Conservation (phyloP, 768 basidiomycete species). For the Royoungia palumana region DNA sequence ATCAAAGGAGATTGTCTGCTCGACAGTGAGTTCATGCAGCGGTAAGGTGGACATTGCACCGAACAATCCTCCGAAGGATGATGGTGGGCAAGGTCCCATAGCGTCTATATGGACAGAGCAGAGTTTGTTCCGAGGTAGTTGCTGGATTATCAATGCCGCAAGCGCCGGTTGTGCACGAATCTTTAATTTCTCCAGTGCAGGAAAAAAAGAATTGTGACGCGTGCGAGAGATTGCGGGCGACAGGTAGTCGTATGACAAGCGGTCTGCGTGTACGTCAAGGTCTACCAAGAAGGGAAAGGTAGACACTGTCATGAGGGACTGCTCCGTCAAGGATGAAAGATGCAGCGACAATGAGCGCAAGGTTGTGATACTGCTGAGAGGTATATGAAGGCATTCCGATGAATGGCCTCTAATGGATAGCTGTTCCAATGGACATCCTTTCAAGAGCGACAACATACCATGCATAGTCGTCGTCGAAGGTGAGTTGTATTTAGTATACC, state of each 20-base stretch:
- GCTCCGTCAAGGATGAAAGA: conserved; percentile 37
- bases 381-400: conserved; percentile 26
- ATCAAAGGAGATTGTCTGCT: conserved; percentile 29
- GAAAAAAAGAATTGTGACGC: conserved; percentile 26
- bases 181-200: conserved; percentile 36
- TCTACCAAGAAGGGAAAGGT: conserved; percentile 37
- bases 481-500: conserved; percentile 18
- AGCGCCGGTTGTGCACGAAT: conserved; percentile 38
- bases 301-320: conserved; percentile 37
- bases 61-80: conserved; percentile 38
- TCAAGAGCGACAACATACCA: conserved; percentile 24
- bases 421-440: conserved; percentile 28
- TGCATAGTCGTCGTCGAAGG: conserved; percentile 22
- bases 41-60: conserved; percentile 28
- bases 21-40: conserved; percentile 39
- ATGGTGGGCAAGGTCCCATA: conserved; percentile 24
- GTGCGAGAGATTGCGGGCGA: conserved; percentile 1
- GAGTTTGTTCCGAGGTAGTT: conserved; percentile 33
- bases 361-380: conserved; percentile 32
- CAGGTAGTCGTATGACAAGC: conserved; percentile 30
- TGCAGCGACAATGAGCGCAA: conserved; percentile 40
- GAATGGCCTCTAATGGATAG: conserved; percentile 40
- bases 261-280: conserved; percentile 44
- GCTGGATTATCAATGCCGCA: conserved; percentile 34
- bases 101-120: conserved; percentile 39